Base-by-base conservation (phyloP, 179 eudicot genomes). In the Patellifolia procumbens region DNA sequence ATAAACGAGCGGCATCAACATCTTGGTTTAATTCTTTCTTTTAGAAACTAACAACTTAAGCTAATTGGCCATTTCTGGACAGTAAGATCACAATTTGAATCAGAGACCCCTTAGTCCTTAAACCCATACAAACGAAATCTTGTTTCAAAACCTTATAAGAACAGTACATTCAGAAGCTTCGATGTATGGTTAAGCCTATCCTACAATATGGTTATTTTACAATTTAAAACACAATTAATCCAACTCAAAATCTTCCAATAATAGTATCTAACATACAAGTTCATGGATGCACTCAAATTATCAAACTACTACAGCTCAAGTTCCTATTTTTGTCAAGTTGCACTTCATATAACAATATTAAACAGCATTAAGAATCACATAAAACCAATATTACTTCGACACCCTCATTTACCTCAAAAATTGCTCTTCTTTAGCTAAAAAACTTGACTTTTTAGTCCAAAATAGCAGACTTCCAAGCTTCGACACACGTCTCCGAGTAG, bases 281-380 rank as follows among this genome's bases (percentile, higher is more conserved):
- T 1, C 31, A 60, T 32, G 6, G 8, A 17, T 39, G 46, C 5
- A 45, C 51, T 37, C 20, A 13, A 53, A 45, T 28, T 15, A 67
- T 19, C 73, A 55, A 19, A 28, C 58, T 42, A 74, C n/a, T 37
- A 2, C 68, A 16, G 12, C 55, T 15, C 43, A 67, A 65, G 39
- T 19, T 52, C 26, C 52, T 4, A 66, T 37, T 53, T 28, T 66
- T 26, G 28, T 39, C 55, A 9, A 35, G 34, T 46, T 46, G 58
- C 16, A 48, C 45, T 61, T 35, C 0, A 24, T 5, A 61, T 45
- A 20, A 55, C 65, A 63, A 9, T 22, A 24, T 52, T 5, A 52
- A 51, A 62, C 65, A 55, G 11, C 65, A 75, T 75, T 19, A 10
- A 22, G 53, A 58, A 59, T 9, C 49, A 75, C 10, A 22, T 16